A percentile compares a stretch with the other conserved stretches of the same genome.
Conservation (phyloP, 2,329 filamentous ascomycete species). For the Hortaea werneckii region DNA sequence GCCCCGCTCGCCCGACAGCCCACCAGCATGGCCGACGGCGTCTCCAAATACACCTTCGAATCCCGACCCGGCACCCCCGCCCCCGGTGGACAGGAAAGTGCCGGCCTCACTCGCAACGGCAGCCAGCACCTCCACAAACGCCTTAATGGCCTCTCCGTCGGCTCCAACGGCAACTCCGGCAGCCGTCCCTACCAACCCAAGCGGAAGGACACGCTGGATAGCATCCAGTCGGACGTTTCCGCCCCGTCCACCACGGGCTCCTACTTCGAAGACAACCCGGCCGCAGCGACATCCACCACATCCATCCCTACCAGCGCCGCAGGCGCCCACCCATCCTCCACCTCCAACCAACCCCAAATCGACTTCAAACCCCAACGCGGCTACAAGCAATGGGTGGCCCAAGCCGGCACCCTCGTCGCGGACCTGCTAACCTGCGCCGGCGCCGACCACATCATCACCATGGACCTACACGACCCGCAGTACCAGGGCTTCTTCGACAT, state of each 20-base stretch:
- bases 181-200: conserved; percentile 10
- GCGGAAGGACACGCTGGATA: conserved; percentile 24
- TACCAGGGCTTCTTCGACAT: conserved; percentile 99
- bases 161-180: conserved; percentile 41
- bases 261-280: conserved; percentile 9
- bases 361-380: conserved; percentile 72
- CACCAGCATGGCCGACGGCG: conserved; percentile 41
- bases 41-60: conserved; percentile 73
- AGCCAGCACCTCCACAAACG: conserved; percentile 60
- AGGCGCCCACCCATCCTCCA: too few relatives aligned
- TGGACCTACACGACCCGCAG: conserved; percentile 93
- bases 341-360: conserved; percentile 17
- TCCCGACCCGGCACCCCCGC: conserved; percentile 80
- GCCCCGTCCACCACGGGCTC: conserved; percentile 1
- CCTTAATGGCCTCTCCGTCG: conserved; percentile 57
- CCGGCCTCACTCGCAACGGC: conserved; percentile 52
- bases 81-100: conserved; percentile 57
- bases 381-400: conserved; percentile 97
- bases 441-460: conserved; percentile 92
- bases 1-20: conserved; percentile 71
- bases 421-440: conserved; percentile 92
- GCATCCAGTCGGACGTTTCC: conserved; percentile 19
- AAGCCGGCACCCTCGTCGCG: conserved; percentile 88
- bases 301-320: conserved; percentile 7
- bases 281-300: background rate